Percentiles rank a stretch among this genome's conserved stretches.
Conservation (phyloP, 352 stramenopile species). For the Plasmopara viticola region DNA sequence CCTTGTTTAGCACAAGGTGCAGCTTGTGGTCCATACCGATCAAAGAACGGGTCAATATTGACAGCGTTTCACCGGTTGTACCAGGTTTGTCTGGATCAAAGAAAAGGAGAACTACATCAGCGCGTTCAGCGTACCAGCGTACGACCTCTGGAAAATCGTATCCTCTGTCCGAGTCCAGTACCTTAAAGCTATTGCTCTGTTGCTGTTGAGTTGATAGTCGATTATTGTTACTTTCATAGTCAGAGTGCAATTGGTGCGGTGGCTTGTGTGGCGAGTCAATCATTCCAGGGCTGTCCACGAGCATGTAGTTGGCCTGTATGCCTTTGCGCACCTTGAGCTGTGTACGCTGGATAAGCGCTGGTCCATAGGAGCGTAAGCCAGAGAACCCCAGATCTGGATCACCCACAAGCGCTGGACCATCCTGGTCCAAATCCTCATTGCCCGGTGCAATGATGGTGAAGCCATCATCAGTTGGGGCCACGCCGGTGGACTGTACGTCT, state of each 20-base stretch:
- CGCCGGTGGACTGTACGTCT: conserved; percentile 96
- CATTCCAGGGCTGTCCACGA: conserved; percentile 99
- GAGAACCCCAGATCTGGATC: conserved; percentile 98
- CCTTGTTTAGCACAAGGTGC: conserved; percentile 99
- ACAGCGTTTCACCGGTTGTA: conserved; percentile 99
- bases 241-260: conserved; percentile 43
- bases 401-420: conserved; percentile 91
- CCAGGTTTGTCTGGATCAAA: conserved; percentile 99
- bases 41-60: conserved; percentile 95
- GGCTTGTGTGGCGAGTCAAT: conserved; percentile 94
- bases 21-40: conserved; percentile 99
- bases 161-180: conserved; percentile 75
- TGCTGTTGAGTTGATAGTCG: conserved; percentile 28
- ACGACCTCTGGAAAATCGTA: conserved; percentile 98
- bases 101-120: conserved; percentile 99
- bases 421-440: conserved; percentile 93
- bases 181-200: conserved; percentile 28
- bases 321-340: conserved; percentile 96
- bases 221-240: conserved; percentile 29
- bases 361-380: conserved; percentile 93
- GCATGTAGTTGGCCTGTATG: conserved; percentile 95
- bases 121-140: conserved; percentile 97
- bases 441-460: conserved; percentile 99
- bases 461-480: conserved; percentile 99
- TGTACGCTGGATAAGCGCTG: conserved; percentile 97